Conservation (phyloP, 257 asterid genomes). For the Gynochthodes officinalis region DNA sequence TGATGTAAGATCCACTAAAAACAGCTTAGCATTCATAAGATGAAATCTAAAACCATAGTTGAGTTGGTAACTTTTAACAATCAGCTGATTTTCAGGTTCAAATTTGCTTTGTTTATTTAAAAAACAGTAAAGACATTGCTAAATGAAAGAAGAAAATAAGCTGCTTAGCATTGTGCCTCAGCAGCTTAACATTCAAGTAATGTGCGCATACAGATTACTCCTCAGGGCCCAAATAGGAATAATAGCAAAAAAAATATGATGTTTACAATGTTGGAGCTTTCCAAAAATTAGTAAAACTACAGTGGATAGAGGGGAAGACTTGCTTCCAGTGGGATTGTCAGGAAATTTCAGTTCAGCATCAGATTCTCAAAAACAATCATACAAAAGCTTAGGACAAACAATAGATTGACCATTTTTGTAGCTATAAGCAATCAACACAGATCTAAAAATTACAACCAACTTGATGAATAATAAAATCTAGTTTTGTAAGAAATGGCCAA, state of each 20-base stretch:
- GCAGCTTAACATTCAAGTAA: not conserved
- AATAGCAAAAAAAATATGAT: not conserved
- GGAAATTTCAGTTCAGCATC: not conserved
- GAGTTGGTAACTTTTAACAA: not conserved
- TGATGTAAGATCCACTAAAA: not conserved
- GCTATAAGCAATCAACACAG: too few relatives aligned
- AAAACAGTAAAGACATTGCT: not conserved
- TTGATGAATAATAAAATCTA: too few relatives aligned
- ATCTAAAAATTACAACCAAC: too few relatives aligned
- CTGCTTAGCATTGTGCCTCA: not conserved
- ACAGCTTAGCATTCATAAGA: not conserved
- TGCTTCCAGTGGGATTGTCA: not conserved
- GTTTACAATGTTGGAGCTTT: not conserved
- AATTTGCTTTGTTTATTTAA: not conserved
- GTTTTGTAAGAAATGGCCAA: too few relatives aligned
- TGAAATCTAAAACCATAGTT: not conserved
- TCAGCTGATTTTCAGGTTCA: not conserved
- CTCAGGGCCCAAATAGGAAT: not conserved
- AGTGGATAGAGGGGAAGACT: not conserved
- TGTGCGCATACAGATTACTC: not conserved
- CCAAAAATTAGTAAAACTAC: not conserved
- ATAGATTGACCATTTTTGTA: too few relatives aligned
- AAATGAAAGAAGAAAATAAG: not conserved
- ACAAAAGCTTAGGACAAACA: not conserved
- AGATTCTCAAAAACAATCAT: not conserved